Conservation (phyloP, 805 yeast species). For the Candida qinlingensis region DNA sequence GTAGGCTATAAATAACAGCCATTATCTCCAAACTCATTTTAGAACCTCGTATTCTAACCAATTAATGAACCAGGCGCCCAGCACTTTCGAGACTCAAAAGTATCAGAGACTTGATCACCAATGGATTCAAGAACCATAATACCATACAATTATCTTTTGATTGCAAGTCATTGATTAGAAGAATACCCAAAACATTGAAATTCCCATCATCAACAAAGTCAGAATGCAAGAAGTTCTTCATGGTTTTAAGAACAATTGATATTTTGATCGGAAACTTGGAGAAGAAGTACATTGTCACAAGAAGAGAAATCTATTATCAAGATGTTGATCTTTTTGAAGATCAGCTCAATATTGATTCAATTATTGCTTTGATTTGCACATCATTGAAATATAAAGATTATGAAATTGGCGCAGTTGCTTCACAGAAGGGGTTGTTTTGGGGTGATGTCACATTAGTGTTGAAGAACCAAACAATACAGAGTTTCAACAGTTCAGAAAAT, state of each 20-base stretch:
- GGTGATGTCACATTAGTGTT: constrained; percentile 27
- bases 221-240: constrained; percentile 11
- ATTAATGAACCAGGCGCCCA: constrained; percentile 1
- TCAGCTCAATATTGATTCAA: constrained; percentile 39
- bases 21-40: not conserved
- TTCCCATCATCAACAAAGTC: constrained; percentile 13
- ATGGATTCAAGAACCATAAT: constrained; percentile 4
- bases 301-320: constrained; percentile 58
- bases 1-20: not conserved
- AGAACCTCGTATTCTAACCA: not conserved
- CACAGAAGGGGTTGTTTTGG: constrained; percentile 57
- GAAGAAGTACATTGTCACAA: constrained; percentile 24
- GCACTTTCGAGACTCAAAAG: constrained; percentile 6
- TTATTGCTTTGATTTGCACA: constrained; percentile 34
- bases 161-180: not conserved
- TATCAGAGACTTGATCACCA: constrained; percentile 2
- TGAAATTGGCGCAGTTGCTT: constrained; percentile 44
- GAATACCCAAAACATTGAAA: not conserved
- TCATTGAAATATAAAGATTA: constrained; percentile 36
- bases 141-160: not conserved
- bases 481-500: constrained; percentile 4
- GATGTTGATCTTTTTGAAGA: constrained; percentile 48
- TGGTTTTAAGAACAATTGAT: constrained; percentile 9
- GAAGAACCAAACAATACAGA: constrained; percentile 1
- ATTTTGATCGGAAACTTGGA: constrained; percentile 16